Percentiles rank a stretch among this genome's conserved stretches.
These are phyloP conservation scores for Astrothelium macrocarpum DNA, from an alignment of 495 filamentous ascomycete genomes.

Conservation along the genomic window DNA sequence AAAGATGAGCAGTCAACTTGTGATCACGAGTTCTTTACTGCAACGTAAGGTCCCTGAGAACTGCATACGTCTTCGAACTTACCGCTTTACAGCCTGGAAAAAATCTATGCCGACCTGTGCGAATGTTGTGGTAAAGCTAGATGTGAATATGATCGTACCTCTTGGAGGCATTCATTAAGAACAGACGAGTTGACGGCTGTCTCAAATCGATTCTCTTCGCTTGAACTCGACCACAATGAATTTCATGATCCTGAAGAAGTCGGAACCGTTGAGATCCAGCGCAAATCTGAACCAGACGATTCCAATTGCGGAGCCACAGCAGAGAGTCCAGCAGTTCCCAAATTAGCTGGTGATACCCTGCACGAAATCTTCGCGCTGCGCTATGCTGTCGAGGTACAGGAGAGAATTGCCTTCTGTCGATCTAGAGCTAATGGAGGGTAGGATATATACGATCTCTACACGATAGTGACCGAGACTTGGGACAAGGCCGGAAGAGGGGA, in stretches of 20 bases:
- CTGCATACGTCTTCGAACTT: background rate
- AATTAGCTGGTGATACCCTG: conserved; percentile 16
- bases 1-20: conserved; percentile 1
- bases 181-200: background rate
- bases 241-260: background rate
- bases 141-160: background rate
- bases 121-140: conserved; percentile 17
- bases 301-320: background rate
- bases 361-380: conserved; percentile 17
- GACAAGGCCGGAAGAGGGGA: conserved; percentile 18
- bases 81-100: conserved; percentile 13
- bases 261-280: background rate
- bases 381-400: conserved; percentile 17
- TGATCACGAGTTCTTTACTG: conserved; percentile 25
- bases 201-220: background rate
- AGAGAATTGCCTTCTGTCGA: background rate
- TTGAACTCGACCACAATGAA: background rate
- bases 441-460: conserved; percentile 15
- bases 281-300: background rate
- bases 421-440: conserved; percentile 6
- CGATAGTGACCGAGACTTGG: conserved; percentile 11
- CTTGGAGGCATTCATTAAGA: background rate
- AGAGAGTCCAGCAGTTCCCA: background rate
- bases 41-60: conserved; percentile 10
- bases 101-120: conserved; percentile 21